A percentile compares a stretch with the other conserved stretches of the same genome.
Conservation (phyloP, 352 stramenopile genomes). For the Pythium volutum region DNA sequence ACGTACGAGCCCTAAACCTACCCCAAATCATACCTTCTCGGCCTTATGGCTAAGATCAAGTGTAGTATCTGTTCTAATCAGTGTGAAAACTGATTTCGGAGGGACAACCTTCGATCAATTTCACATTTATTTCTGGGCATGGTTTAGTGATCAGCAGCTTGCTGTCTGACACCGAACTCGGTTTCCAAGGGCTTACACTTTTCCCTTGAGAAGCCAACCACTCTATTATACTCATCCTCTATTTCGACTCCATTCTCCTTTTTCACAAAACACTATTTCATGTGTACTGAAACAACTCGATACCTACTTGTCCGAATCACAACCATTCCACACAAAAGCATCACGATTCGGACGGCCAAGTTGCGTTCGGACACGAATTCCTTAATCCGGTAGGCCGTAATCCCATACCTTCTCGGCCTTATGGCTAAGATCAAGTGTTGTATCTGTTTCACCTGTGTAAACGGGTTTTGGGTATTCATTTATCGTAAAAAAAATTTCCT, state of each 20-base stretch:
- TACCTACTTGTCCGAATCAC: too few relatives aligned
- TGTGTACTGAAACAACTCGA: too few relatives aligned
- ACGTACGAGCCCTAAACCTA: not conserved
- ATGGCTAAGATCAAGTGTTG: conserved; percentile 34
- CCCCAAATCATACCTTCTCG: conserved; percentile 68
- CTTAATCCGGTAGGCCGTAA: not conserved
- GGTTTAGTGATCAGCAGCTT: conserved; percentile 25
- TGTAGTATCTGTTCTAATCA: conserved; percentile 94
- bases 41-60: conserved; percentile 90
- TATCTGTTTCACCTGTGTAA: not conserved
- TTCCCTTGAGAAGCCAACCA: conserved; percentile 9
- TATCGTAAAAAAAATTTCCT: too few relatives aligned
- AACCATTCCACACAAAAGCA: too few relatives aligned
- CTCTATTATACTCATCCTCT: not conserved
- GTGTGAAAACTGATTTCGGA: conserved; percentile 88
- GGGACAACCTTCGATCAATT: conserved; percentile 53
- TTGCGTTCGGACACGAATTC: too few relatives aligned
- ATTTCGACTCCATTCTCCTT: not conserved
- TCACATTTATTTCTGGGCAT: conserved; percentile 84
- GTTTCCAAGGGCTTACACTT: conserved; percentile 28
- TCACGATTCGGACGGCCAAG: too few relatives aligned
- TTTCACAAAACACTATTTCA: not conserved
- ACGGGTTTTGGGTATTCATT: too few relatives aligned
- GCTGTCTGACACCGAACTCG: conserved; percentile 16
- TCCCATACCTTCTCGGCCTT: conserved; percentile 72